These are phyloP conservation scores for Cryphonectria nitschkei DNA, from an alignment of 2,329 filamentous ascomycete genomes.

Conservation along the genomic window DNA sequence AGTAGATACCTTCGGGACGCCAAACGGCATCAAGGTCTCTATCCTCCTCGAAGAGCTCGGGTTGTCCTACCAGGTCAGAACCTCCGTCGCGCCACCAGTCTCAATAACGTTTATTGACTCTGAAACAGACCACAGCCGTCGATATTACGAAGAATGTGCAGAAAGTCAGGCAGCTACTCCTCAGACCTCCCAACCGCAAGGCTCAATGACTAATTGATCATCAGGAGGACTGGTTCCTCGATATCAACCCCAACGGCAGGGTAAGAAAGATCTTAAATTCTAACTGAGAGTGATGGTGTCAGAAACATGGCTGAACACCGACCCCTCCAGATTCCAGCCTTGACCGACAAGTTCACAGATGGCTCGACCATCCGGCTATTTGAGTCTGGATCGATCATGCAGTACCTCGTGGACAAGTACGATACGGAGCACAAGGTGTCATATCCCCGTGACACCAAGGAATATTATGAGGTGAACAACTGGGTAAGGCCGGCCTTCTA, in stretches of 20 bases:
- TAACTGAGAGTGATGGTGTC: slow-evolving; percentile 43
- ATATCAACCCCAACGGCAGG: slow-evolving; percentile 70
- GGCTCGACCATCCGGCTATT: slow-evolving; percentile 74
- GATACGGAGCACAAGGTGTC: slow-evolving; percentile 79
- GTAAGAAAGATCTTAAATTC: slow-evolving; percentile 6
- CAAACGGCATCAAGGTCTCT: slow-evolving; percentile 88
- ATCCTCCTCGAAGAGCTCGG: slow-evolving; percentile 86
- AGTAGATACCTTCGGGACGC: slow-evolving; percentile 72
- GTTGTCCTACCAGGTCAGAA: slow-evolving; percentile 71
- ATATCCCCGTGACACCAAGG: slow-evolving; percentile 71
- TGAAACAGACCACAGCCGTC: slow-evolving; percentile 40
- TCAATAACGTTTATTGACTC: slow-evolving; percentile 5
- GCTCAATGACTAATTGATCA: not conserved
- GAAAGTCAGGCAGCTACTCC: slow-evolving; percentile 44
- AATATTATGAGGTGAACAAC: slow-evolving; percentile 76
- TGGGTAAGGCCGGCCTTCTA: slow-evolving; percentile 55
- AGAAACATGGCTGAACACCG: not conserved
- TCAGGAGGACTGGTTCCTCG: slow-evolving; percentile 64
- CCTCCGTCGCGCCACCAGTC: too few species aligned
- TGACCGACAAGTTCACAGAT: slow-evolving; percentile 76
- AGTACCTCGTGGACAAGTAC: slow-evolving; percentile 79
- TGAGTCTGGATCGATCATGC: slow-evolving; percentile 78
- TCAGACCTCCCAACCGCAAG: not conserved
- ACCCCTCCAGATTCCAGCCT: slow-evolving; percentile 69
- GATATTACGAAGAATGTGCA: slow-evolving; percentile 65